Evolutionary conservation across 1,284 basidiomycete genomes (phyloP).

Genomic region (Termitomyces sp.): DNA sequence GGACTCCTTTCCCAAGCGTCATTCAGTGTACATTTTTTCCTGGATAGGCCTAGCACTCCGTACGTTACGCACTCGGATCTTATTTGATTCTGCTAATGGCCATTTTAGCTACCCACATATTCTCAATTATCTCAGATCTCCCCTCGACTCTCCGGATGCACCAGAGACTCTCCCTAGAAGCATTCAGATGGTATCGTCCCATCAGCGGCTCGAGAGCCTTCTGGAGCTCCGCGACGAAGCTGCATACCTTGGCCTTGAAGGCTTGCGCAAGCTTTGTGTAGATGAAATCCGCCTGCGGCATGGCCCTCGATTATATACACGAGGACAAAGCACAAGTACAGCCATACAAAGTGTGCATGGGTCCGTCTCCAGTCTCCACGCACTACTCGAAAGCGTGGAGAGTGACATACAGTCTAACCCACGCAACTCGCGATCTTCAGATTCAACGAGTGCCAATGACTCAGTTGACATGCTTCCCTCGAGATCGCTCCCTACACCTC

Average conservation of each 20-base stretch:
- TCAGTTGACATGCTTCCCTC: conserved; percentile 13
- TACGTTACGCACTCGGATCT: conserved; percentile 36
- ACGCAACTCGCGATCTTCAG: conserved; percentile 15
- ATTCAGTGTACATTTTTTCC: conserved; percentile 60
- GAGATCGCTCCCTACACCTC: conserved; percentile 34
- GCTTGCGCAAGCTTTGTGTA: conserved; percentile 55
- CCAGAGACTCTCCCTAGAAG: conserved; percentile 54
- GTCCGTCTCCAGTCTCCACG: conserved; percentile 44
- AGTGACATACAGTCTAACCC: conserved; percentile 21
- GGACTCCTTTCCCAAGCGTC: conserved; percentile 46
- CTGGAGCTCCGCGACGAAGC: conserved; percentile 74
- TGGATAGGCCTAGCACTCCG: conserved; percentile 76
- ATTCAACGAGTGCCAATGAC: conserved; percentile 18
- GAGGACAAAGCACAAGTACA: conserved; percentile 30
- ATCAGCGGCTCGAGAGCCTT: conserved; percentile 53
- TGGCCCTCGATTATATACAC: conserved; percentile 30
- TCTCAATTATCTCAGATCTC: conserved; percentile 62
- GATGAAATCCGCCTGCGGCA: conserved; percentile 56
- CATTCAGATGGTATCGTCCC: conserved; percentile 44
- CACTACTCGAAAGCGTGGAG: conserved; percentile 39
- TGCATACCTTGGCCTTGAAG: conserved; percentile 58
- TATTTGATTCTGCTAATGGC: conserved; percentile 8
- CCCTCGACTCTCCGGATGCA: conserved; percentile 36
- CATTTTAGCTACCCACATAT: conserved; percentile 60
- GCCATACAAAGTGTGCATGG: conserved; percentile 40